Conservation (phyloP, 495 filamentous ascomycete species). For the Chaetomium cochliodes region DNA sequence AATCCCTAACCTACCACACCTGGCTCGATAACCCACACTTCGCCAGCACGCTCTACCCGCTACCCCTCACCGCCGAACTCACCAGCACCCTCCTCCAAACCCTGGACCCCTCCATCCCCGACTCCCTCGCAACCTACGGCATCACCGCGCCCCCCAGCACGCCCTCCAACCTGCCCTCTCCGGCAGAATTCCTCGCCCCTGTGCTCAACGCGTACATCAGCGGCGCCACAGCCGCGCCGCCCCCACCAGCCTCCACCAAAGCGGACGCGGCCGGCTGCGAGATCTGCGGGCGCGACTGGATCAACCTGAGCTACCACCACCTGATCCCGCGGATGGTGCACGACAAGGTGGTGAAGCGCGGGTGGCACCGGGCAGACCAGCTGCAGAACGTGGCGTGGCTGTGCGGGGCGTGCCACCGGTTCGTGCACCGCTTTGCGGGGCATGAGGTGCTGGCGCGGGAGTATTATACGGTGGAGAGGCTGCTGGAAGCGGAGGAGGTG, state of each 20-base stretch:
- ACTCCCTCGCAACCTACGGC: conserved; percentile 63
- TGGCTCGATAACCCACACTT: conserved; percentile 48
- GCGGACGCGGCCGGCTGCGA: conserved; percentile 60
- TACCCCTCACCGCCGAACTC: conserved; percentile 44
- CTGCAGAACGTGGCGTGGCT: conserved; percentile 84
- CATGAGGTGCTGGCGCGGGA: conserved; percentile 79
- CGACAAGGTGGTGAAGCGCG: conserved; percentile 72
- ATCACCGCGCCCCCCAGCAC: conserved; percentile 39
- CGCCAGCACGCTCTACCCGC: conserved; percentile 49
- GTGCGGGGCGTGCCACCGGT: conserved; percentile 82
- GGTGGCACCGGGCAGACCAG: conserved; percentile 75
- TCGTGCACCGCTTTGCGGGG: conserved; percentile 71
- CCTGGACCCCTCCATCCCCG: conserved; percentile 52
- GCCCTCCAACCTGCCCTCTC: conserved; percentile 24
- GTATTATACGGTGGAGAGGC: conserved; percentile 68
- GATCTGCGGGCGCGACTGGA: conserved; percentile 75
- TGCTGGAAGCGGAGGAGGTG: conserved; percentile 72
- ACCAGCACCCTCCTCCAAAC: conserved; percentile 38
- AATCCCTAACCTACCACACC: conserved; percentile 58
- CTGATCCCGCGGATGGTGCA: conserved; percentile 75
- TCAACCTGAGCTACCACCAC: conserved; percentile 80
- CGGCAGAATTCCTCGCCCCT: conserved; percentile 56
- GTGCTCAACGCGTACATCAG: conserved; percentile 60
- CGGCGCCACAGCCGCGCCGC: conserved; percentile 56
- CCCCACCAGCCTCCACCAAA: conserved; percentile 56